These are phyloP conservation scores for Xylaria hypoxylon DNA, from an alignment of 2,329 filamentous ascomycete species.

Conservation along the genomic window DNA sequence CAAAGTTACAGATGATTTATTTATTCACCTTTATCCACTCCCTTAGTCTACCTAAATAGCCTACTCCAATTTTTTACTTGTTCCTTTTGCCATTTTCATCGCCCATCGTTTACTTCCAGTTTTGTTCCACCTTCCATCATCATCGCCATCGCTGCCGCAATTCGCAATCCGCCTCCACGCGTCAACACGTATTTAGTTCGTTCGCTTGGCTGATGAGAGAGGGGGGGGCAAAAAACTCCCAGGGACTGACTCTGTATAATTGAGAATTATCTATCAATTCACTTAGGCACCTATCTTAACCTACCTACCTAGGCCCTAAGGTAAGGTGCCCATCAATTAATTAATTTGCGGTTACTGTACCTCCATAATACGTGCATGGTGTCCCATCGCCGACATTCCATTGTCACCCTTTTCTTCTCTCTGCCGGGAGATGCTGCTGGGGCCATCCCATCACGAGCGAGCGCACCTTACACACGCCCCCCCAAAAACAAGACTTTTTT, in stretches of 20 bases:
- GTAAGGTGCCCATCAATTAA: constrained; percentile 41
- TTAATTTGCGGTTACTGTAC: constrained; percentile 42
- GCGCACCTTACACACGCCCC: constrained; percentile 36
- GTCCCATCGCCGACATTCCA: constrained; percentile 37
- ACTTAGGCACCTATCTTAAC: constrained; percentile 38
- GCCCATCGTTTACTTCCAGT: not conserved
- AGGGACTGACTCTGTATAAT: constrained; percentile 33
- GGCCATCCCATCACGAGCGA: constrained; percentile 44
- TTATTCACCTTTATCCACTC: not conserved
- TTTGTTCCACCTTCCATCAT: constrained; percentile 7
- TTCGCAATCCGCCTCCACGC: constrained; percentile 27
- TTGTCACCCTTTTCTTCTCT: constrained; percentile 32
- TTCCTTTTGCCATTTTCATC: constrained; percentile 32
- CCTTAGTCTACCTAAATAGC: not conserved
- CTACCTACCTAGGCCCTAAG: constrained; percentile 31
- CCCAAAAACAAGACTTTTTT: constrained; percentile 23
- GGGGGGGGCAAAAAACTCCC: constrained; percentile 19
- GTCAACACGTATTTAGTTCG: constrained; percentile 31
- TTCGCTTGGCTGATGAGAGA: constrained; percentile 36
- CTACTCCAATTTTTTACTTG: constrained; percentile 29
- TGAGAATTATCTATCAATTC: constrained; percentile 35
- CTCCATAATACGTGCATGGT: constrained; percentile 44
- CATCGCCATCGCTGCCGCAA: constrained; percentile 9
- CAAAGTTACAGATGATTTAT: not conserved
- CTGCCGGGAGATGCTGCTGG: constrained; percentile 37